Conservation (phyloP, 1,139 yeast species). For the Hansenula lynferdii region DNA sequence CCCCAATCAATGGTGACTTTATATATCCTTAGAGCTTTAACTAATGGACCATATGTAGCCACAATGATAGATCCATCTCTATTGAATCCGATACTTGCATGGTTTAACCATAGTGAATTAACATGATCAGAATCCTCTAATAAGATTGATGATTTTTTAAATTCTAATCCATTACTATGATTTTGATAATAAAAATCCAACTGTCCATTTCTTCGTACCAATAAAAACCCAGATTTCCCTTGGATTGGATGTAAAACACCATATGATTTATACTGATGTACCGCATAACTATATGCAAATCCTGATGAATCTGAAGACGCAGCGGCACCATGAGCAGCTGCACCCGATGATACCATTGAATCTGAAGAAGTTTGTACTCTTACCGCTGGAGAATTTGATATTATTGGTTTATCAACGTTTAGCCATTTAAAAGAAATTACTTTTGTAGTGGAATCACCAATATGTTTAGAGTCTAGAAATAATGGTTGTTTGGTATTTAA, state of each 20-base stretch:
- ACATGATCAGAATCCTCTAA: constrained; percentile 22
- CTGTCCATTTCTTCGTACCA: constrained; percentile 60
- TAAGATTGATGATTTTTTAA: constrained; percentile 32
- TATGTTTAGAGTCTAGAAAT: constrained; percentile 11
- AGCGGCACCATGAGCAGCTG: constrained; percentile 25
- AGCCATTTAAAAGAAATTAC: constrained; percentile 65
- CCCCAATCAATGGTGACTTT: constrained; percentile 59
- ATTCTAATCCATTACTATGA: constrained; percentile 57
- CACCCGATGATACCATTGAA: constrained; percentile 2
- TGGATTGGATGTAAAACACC: constrained; percentile 71
- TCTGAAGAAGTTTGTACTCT: constrained; percentile 20
- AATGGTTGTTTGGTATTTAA: constrained; percentile 1
- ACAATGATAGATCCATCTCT: constrained; percentile 46
- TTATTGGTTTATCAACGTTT: constrained; percentile 58
- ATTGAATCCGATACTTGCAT: constrained; percentile 58
- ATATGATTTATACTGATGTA: constrained; percentile 51
- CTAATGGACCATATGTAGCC: constrained; percentile 39
- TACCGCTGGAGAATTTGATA: constrained; percentile 49
- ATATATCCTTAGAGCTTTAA: constrained; percentile 43
- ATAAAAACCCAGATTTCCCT: constrained; percentile 69
- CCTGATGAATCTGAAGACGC: constrained; percentile 22
- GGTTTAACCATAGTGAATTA: constrained; percentile 23
- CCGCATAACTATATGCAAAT: constrained; percentile 43
- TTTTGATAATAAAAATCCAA: constrained; percentile 52
- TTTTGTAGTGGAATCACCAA: constrained; percentile 14